Evolutionary conservation across 2,329 filamentous ascomycete genomes (phyloP), one percentile per base, ranked within the genome.

Genomic region (Penicillium sp.): DNA sequence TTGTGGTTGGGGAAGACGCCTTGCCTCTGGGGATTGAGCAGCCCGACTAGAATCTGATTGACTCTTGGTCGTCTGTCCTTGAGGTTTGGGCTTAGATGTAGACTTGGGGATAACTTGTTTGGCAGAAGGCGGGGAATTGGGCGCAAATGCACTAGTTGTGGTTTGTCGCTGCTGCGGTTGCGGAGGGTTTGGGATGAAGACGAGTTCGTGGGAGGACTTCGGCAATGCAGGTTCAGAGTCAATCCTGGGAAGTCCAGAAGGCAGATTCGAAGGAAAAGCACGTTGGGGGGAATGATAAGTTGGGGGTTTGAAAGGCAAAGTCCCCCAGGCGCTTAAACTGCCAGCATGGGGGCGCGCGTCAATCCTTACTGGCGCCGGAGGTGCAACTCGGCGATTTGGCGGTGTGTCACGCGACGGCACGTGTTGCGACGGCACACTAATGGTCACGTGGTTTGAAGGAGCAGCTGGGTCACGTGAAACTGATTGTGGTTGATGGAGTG

Each of bases 371-470:
- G 14, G 27, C 36, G 39, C 11, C 27, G 27, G 36, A 26, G 18
- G 5, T 35, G 14, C 27, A 11, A n/a, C 18, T 19, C 23, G 46
- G 18, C 36, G 47, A 7, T 23, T 43, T 16, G 51, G 40, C 46
- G 39, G 40, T 44, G 46, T 39, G 39, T 46, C 34, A 38, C 40
- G 48, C 26, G 48, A 16, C 11, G 38, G 18, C n/a, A 11, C 11
- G 26, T 41, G 16, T 2, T 6, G 6, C 14, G 29, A 30, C 4
- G 11, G n/a, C 7, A 4, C 23, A 63, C 59, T 58, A 62, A 48
- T 0, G 2, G 2, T 14, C 38, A 26, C 41, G 19, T 19, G 34
- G 1, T 27, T n/a, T 1, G 11, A 10, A 13, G 13, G 8, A 4
- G 60, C 30, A 55, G 64, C 10, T 13, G 19, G 16, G 13, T 45